Evolutionary conservation across 441 rosid genomes (phyloP).

Genomic region (Flueggea neowawraea): DNA sequence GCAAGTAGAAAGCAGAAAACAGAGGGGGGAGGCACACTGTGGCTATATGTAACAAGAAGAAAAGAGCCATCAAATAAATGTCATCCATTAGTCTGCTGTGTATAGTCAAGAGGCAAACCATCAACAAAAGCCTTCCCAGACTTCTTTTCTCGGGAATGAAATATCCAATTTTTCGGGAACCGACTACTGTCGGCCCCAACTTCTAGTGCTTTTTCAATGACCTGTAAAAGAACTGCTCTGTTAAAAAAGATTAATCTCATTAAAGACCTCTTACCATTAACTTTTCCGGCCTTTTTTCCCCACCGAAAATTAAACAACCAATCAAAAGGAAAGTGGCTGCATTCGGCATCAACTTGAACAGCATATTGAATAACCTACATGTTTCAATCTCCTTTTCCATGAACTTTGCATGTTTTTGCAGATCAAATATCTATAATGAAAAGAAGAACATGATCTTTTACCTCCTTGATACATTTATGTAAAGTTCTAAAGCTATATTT

Average conservation of each 20-base stretch:
- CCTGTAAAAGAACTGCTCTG: conserved; percentile 57
- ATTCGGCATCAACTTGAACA: conserved; percentile 88
- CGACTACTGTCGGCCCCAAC: conserved; percentile 93
- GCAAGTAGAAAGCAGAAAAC: not conserved
- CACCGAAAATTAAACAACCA: conserved; percentile 98
- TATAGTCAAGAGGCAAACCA: conserved; percentile 58
- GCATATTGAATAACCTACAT: conserved; percentile 90
- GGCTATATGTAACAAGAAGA: not conserved
- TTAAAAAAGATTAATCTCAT: conserved; percentile 22
- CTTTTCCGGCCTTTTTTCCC: conserved; percentile 85
- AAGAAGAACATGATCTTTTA: conserved; percentile 17
- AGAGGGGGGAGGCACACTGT: too few relatives aligned
- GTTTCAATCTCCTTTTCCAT: conserved; percentile 35
- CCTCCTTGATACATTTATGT: conserved; percentile 79
- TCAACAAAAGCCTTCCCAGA: conserved; percentile 88
- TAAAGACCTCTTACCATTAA: conserved; percentile 64
- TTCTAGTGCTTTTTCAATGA: conserved; percentile 85
- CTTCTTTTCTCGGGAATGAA: conserved; percentile 93
- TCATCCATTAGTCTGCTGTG: conserved; percentile 12
- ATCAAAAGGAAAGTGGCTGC: conserved; percentile 69
- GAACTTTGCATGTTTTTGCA: conserved; percentile 21
- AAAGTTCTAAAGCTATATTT: conserved; percentile 67
- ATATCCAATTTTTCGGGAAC: conserved; percentile 87
- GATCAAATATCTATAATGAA: conserved; percentile 16
- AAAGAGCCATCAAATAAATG: conserved; percentile 7